These are phyloP conservation scores for Pythium sukuiense DNA, from an alignment of 352 stramenopile genomes.

Conservation along the genomic window DNA sequence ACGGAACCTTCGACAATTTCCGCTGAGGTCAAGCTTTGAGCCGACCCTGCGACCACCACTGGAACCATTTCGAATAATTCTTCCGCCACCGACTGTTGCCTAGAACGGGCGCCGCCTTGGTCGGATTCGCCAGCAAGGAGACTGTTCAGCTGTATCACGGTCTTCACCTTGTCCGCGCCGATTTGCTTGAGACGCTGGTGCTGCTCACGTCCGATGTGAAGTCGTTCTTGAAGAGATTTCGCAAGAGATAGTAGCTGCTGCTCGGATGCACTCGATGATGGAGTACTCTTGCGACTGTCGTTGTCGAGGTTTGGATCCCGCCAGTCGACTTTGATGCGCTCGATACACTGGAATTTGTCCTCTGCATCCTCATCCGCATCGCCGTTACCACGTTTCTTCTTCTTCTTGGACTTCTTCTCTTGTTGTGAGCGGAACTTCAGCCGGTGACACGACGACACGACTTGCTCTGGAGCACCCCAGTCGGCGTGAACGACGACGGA, in stretches of 20 bases:
- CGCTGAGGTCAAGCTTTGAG: background rate
- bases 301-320: slow-evolving; percentile 9
- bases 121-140: slow-evolving; percentile 24
- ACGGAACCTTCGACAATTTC: background rate
- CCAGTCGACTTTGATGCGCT: slow-evolving; percentile 46
- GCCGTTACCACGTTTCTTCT: slow-evolving; percentile 27
- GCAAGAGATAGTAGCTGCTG: slow-evolving; percentile 49
- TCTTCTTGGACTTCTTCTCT: slow-evolving; percentile 20
- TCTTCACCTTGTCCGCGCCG: slow-evolving; percentile 41
- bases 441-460: slow-evolving; percentile 21
- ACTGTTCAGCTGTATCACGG: slow-evolving; percentile 34
- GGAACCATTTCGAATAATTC: slow-evolving; percentile 1
- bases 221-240: slow-evolving; percentile 42
- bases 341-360: slow-evolving; percentile 41
- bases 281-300: background rate
- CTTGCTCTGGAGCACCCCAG: background rate
- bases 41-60: background rate
- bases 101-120: background rate
- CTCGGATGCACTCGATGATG: slow-evolving; percentile 18
- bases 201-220: slow-evolving; percentile 37
- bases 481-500: slow-evolving; percentile 8
- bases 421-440: slow-evolving; percentile 22
- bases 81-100: background rate
- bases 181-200: slow-evolving; percentile 42
- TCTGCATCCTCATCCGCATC: background rate